phyloP scores from a whole-genome alignment of 179 eudicot genomes.

The Actinidia polygama region DNA sequence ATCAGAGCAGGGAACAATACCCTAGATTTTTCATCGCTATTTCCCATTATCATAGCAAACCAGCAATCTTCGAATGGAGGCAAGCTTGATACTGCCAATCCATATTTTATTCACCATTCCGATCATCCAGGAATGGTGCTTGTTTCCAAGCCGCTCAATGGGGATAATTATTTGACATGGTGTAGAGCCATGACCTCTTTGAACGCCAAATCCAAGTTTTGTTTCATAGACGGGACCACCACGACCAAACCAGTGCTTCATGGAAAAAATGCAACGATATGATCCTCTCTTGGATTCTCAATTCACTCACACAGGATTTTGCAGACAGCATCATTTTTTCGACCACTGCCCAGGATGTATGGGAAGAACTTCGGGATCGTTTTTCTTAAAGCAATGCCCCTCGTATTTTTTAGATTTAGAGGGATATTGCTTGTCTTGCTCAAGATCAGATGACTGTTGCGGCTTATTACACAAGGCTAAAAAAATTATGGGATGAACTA shows the following conservation, averaged over 20 bases:
- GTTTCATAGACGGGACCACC: neutral
- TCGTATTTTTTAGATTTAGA: constrained; percentile 12
- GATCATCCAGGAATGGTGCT: neutral
- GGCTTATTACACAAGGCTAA: constrained; percentile 10
- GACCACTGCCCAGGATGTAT: constrained; percentile 11
- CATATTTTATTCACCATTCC: neutral
- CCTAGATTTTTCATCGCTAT: neutral
- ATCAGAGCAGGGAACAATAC: neutral
- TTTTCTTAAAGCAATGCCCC: constrained; percentile 22
- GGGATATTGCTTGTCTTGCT: neutral
- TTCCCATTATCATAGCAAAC: neutral
- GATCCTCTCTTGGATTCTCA: neutral
- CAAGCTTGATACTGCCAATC: neutral
- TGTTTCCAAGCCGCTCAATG: neutral
- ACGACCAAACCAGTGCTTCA: neutral
- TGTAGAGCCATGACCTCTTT: neutral
- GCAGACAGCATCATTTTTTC: neutral
- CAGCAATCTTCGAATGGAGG: neutral
- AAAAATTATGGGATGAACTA: neutral
- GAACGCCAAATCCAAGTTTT: neutral
- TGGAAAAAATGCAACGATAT: constrained; percentile 7
- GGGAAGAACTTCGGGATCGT: neutral
- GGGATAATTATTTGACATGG: neutral
- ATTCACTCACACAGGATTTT: neutral
- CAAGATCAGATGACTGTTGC: neutral